phyloP scores from a whole-genome alignment of 129 eudicot species.

The Solidago caesia region DNA sequence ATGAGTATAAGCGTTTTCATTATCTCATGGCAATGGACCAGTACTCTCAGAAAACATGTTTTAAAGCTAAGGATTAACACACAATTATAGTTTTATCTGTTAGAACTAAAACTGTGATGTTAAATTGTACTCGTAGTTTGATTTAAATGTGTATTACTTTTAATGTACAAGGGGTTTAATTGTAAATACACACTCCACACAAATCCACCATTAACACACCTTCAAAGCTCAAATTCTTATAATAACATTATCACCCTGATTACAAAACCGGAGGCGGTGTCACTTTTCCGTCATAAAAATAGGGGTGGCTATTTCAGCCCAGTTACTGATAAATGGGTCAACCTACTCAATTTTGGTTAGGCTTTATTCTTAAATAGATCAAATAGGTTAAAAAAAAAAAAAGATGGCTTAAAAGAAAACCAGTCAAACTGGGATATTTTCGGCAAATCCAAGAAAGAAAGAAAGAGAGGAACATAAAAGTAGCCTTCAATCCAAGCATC shows the following conservation, averaged over 20 bases:
- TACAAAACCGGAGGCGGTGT: background rate
- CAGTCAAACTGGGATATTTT: no score
- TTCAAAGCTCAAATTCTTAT: no score
- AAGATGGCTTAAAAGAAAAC: background rate
- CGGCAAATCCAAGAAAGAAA: no score
- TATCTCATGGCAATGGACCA: constrained; percentile 85
- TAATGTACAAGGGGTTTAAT: no score
- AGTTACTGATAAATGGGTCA: background rate
- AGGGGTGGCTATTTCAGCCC: background rate
- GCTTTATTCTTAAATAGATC: background rate
- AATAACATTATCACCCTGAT: background rate
- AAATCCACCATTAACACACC: no score
- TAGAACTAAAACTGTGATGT: no score
- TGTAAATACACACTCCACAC: no score
- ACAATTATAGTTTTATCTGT: background rate
- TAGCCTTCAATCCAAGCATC: no score
- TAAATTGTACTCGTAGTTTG: no score
- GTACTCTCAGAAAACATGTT: constrained; percentile 83
- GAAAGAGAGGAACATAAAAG: no score
- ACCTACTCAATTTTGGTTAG: background rate
- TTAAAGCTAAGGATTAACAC: constrained; percentile 64
- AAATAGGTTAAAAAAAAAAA: background rate
- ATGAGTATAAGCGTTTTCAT: constrained; percentile 68
- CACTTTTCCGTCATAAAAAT: background rate
- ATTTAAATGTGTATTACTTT: no score